phyloP scores from a whole-genome alignment of 352 stramenopile species.

The Phytophthora uliginosa region DNA sequence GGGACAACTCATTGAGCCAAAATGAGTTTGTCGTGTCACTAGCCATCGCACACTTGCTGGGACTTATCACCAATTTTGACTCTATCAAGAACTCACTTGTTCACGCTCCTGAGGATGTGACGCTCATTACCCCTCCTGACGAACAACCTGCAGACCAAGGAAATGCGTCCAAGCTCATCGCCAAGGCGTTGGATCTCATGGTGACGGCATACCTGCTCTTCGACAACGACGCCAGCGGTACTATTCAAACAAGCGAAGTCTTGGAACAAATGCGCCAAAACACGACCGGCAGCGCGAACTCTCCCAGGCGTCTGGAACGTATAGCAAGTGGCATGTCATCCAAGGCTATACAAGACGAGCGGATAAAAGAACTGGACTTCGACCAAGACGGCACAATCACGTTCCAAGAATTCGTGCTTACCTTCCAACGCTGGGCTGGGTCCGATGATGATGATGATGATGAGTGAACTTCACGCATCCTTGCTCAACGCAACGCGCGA shows the following conservation, averaged over 20 bases:
- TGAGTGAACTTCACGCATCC: slow-evolving; percentile 8
- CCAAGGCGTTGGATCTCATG: slow-evolving; percentile 86
- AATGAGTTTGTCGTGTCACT: slow-evolving; percentile 91
- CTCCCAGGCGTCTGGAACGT: slow-evolving; percentile 51
- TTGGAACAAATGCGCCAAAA: slow-evolving; percentile 72
- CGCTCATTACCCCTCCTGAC: slow-evolving; percentile 31
- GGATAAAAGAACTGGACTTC: slow-evolving; percentile 91
- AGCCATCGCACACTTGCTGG: slow-evolving; percentile 86
- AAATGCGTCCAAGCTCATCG: slow-evolving; percentile 59
- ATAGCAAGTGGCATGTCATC: slow-evolving; percentile 69
- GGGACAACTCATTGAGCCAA: slow-evolving; percentile 85
- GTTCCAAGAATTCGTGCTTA: slow-evolving; percentile 92
- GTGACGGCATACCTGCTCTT: slow-evolving; percentile 89
- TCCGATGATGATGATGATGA: slow-evolving; percentile 51
- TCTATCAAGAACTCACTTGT: slow-evolving; percentile 46
- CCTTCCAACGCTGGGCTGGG: slow-evolving; percentile 90
- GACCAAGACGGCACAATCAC: slow-evolving; percentile 91
- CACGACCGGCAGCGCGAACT: slow-evolving; percentile 34
- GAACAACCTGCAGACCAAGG: slow-evolving; percentile 34
- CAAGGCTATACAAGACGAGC: slow-evolving; percentile 69
- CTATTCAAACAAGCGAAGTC: slow-evolving; percentile 84
- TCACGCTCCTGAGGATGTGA: slow-evolving; percentile 51
- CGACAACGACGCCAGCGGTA: slow-evolving; percentile 85
- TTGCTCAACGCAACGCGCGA: background rate
- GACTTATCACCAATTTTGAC: slow-evolving; percentile 82